These are phyloP conservation scores for Chenopodium suecicum DNA, from an alignment of 148 eudicot species.

Conservation along the genomic window DNA sequence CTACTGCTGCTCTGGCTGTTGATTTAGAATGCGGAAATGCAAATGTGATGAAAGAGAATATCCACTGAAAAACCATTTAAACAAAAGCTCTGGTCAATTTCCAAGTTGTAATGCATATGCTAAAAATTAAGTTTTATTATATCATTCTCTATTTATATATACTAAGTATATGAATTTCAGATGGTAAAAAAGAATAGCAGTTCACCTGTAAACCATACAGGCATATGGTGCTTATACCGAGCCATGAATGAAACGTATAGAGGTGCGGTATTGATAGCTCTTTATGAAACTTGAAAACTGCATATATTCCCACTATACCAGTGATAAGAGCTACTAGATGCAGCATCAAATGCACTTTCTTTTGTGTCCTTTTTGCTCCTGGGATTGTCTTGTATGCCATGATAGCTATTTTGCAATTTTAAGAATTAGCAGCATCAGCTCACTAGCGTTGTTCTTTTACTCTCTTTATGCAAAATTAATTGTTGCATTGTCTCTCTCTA, in stretches of 20 bases:
- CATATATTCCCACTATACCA: constrained; percentile 48
- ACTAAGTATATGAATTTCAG: background rate
- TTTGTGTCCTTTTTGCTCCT: constrained; percentile 32
- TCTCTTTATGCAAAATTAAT: background rate
- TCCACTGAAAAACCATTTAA: constrained; percentile 34
- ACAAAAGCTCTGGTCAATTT: background rate
- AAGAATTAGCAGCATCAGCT: background rate
- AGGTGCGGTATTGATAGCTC: constrained; percentile 32
- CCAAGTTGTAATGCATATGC: background rate
- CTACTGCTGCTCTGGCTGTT: constrained; percentile 32
- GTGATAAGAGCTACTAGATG: constrained; percentile 42
- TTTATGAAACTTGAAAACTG: constrained; percentile 51
- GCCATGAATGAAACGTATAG: constrained; percentile 60
- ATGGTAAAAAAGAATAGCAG: background rate
- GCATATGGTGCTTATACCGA: constrained; percentile 49
- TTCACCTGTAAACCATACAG: constrained; percentile 52
- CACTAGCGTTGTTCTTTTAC: no score
- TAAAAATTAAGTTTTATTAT: background rate
- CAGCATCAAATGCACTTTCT: constrained; percentile 37
- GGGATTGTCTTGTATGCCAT: constrained; percentile 56
- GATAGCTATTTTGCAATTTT: constrained; percentile 33
- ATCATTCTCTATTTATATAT: no score
- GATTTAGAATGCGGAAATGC: constrained; percentile 36
- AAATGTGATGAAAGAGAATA: constrained; percentile 43
- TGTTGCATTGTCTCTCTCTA: no score